Base-by-base conservation (phyloP, 176 grass and related monocot species). In the Themeda triandra region DNA sequence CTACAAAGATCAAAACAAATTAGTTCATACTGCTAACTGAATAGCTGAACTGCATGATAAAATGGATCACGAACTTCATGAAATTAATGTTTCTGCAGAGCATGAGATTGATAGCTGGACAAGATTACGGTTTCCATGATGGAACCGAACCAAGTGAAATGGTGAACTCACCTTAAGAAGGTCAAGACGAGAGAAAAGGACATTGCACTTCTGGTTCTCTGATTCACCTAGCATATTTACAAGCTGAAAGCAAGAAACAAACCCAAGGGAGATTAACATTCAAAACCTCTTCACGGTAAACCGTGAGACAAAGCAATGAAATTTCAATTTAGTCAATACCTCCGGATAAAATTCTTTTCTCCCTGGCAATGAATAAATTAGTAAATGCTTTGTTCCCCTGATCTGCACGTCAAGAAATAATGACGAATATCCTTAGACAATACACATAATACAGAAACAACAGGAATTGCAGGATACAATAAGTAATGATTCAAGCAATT, bases 261-360 rank as follows among this genome's bases (percentile, higher is more conserved):
- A 66, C 30, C 71, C 53, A 30, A 62, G 2, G 48, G 29, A 21
- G 24, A 84, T 76, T 15, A 75, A 18, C 6, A 28, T 63, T 81
- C 81, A 37, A 64, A 74, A 82, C 60, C 14, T 40, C 49, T 62
- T 41, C 23, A 37, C 19, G 25, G 29, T 10, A 63, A 21, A 35
- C 80, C 29, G 71, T 82, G 31, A 63, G 36, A 74, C 23, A 59
- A 29, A 63, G 59, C 15, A 28, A 33, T 56, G 8, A 21, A 80
- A 19, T 63, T n/a, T 2, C 32, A 33, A n/a, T 58, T 25, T n/a
- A 76, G 44, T 72, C 62, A 77, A 36, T 84, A 98, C 96, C 96
- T 98, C 96, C 37, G 83, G 91, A 75, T 98, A 98, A 66, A 95
- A 95, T 82, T 95, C 92, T 66, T 95, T 93, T 80, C 92, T 94